Conservation (phyloP, 23 red algal species). For the Gracilaria gracilis region DNA sequence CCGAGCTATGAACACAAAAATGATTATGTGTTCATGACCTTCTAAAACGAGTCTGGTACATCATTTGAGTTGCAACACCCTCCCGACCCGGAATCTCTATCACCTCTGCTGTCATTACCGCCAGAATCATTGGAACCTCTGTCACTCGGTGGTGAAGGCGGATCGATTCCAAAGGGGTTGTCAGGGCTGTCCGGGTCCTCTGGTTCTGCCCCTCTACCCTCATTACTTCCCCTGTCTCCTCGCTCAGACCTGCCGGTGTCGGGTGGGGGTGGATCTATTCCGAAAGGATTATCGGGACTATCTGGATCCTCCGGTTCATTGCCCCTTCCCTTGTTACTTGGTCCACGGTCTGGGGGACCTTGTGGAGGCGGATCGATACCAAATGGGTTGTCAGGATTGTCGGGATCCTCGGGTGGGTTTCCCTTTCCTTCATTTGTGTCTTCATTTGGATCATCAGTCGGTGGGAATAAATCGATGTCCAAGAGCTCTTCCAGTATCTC, state of each 20-base stretch:
- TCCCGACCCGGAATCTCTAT: neutral
- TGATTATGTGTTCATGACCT: too few species aligned
- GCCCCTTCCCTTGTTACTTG: neutral
- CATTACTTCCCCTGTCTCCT: neutral
- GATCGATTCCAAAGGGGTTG: neutral
- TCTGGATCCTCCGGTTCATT: neutral
- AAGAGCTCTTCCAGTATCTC: neutral
- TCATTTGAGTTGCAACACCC: neutral
- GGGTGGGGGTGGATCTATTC: neutral
- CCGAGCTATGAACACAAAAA: too few species aligned
- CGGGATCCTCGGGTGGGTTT: neutral
- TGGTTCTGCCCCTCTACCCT: neutral
- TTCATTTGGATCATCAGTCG: neutral
- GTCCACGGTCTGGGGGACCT: neutral
- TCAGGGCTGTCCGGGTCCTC: neutral
- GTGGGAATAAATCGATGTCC: neutral
- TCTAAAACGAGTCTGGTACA: neutral
- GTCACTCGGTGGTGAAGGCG: neutral
- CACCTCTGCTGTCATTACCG: neutral
- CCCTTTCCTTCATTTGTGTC: neutral
- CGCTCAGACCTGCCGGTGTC: neutral
- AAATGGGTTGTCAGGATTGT: neutral
- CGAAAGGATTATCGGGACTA: neutral
- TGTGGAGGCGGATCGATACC: neutral
- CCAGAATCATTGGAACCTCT: neutral